Conservation (phyloP, 2,329 filamentous ascomycete species). For the Aspergillus brunneoviolaceus region DNA sequence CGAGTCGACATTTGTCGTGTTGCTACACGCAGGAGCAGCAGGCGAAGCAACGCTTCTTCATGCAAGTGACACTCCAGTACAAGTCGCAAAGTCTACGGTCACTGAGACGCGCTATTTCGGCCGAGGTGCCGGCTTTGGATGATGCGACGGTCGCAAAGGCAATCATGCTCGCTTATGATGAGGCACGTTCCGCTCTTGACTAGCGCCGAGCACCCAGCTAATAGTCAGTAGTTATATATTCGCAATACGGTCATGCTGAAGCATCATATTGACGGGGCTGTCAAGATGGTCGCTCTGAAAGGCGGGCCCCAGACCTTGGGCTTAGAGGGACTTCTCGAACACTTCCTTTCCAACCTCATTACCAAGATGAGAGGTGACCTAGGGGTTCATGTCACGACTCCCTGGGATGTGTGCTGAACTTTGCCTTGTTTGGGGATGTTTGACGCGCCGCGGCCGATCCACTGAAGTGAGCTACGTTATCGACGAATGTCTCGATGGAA, state of each 20-base stretch:
- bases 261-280: constrained; percentile 7
- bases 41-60: background rate
- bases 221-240: background rate
- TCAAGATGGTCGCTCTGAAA: constrained; percentile 8
- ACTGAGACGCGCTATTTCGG: constrained; percentile 1
- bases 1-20: constrained; percentile 16
- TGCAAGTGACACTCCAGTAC: constrained; percentile 6
- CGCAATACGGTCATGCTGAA: constrained; percentile 2
- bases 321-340: constrained; percentile 6
- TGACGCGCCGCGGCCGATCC: background rate
- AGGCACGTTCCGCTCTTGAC: constrained; percentile 2
- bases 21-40: constrained; percentile 4
- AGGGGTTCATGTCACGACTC: background rate
- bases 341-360: constrained; percentile 9
- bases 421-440: background rate
- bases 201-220: background rate
- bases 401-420: background rate
- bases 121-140: constrained; percentile 14
- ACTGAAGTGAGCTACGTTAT: too few relatives aligned
- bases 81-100: constrained; percentile 6
- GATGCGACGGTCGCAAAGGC: constrained; percentile 19
- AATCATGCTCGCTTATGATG: constrained; percentile 25
- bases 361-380: constrained; percentile 1
- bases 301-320: constrained; percentile 11
- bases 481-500: too few relatives aligned